Conservation (phyloP, 2,329 filamentous ascomycete species). For the Massarina eburnea region DNA sequence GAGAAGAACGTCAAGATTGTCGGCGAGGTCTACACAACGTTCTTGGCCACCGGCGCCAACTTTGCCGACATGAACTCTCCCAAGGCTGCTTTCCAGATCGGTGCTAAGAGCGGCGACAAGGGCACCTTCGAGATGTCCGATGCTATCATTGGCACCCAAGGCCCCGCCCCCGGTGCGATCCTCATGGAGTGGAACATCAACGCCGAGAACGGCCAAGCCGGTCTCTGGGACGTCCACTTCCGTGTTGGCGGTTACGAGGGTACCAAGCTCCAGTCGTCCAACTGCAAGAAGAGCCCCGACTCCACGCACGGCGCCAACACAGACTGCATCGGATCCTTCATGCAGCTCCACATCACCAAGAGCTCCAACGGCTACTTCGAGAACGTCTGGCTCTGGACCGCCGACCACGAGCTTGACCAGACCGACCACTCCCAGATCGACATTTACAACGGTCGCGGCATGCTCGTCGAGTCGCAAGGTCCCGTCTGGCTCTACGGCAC, state of each 20-base stretch:
- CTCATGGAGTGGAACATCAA: conserved; percentile 90
- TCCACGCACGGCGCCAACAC: conserved; percentile 62
- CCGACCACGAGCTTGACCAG: conserved; percentile 85
- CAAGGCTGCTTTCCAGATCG: conserved; percentile 82
- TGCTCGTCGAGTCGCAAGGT: conserved; percentile 75
- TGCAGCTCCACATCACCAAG: conserved; percentile 60
- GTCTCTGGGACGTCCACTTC: conserved; percentile 95
- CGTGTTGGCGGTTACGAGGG: conserved; percentile 86
- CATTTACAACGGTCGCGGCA: conserved; percentile 84
- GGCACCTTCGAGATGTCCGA: conserved; percentile 87
- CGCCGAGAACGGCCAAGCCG: conserved; percentile 66
- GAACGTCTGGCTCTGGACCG: conserved; percentile 88
- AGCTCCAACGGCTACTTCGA: conserved; percentile 73
- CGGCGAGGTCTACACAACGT: conserved; percentile 87
- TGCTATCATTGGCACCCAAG: conserved; percentile 80
- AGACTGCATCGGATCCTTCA: conserved; percentile 73
- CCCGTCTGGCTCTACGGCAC: conserved; percentile 75
- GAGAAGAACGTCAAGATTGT: conserved; percentile 79
- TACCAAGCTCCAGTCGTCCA: conserved; percentile 77
- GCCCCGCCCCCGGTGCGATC: conserved; percentile 82
- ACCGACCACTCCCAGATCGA: conserved; percentile 72
- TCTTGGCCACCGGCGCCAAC: conserved; percentile 75
- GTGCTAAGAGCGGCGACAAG: conserved; percentile 67
- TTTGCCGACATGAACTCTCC: conserved; percentile 78
- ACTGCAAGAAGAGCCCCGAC: conserved; percentile 75